Percentiles rank a stretch among this genome's conserved stretches.
Evolutionary conservation across 2,329 filamentous ascomycete species (phyloP).

Genomic region (Cytospora chrysosperma): DNA sequence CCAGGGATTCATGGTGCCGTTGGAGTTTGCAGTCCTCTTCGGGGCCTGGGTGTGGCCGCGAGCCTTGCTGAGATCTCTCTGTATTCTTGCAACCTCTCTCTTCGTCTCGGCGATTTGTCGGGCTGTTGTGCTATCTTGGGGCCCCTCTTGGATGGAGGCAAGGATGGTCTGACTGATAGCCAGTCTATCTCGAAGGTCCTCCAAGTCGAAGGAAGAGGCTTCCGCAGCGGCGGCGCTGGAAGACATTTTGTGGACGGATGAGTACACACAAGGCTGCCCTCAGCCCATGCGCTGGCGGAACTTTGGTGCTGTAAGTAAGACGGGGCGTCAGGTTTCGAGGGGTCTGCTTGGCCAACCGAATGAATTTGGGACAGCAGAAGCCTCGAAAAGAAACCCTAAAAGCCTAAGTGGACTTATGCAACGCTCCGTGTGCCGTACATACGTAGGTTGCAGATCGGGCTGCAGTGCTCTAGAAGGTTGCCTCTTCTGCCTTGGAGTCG

Average conservation of each 20-base stretch:
- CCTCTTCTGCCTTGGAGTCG: not conserved
- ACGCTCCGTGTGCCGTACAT: not conserved
- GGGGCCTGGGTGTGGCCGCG: constrained; percentile 11
- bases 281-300: not conserved
- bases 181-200: constrained; percentile 40
- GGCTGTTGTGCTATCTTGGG: constrained; percentile 27
- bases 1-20: constrained; percentile 2
- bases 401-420: not conserved
- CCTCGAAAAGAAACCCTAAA: not conserved
- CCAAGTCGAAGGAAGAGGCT: constrained; percentile 2
- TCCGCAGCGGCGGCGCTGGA: constrained; percentile 5
- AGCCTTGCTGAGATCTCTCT: constrained; percentile 30
- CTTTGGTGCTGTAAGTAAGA: not conserved
- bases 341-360: not conserved
- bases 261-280: not conserved
- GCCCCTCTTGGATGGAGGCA: constrained; percentile 39
- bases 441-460: not conserved
- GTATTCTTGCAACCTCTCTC: constrained; percentile 30
- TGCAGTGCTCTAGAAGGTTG: not conserved
- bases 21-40: constrained; percentile 6
- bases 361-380: not conserved
- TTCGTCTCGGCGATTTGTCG: constrained; percentile 31
- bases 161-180: constrained; percentile 44
- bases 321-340: not conserved
- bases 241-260: constrained; percentile 9